These are phyloP conservation scores for Linaria vulgaris DNA, from an alignment of 257 asterid genomes.

Conservation along the genomic window DNA sequence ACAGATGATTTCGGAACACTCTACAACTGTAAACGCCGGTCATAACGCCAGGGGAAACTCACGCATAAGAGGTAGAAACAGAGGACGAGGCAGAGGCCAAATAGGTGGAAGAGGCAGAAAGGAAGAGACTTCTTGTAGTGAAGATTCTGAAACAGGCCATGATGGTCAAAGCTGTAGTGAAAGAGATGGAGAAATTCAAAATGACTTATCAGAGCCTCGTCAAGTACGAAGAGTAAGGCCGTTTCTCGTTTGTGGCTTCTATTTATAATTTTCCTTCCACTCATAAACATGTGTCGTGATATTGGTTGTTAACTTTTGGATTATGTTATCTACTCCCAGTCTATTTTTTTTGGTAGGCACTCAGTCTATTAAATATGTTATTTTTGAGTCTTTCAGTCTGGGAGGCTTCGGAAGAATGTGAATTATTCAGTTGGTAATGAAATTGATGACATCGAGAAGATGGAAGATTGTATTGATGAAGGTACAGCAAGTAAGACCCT, in stretches of 20 bases:
- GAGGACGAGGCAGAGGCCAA: constrained; percentile 33
- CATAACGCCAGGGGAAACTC: constrained; percentile 27
- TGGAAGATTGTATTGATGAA: constrained; percentile 25
- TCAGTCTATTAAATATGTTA: background rate
- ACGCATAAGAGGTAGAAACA: constrained; percentile 32
- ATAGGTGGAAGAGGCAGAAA: constrained; percentile 41
- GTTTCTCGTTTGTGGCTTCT: background rate
- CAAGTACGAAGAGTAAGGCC: constrained; percentile 66
- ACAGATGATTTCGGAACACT: constrained; percentile 22
- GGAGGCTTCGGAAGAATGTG: constrained; percentile 57
- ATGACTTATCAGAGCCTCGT: constrained; percentile 33
- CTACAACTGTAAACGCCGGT: constrained; percentile 25
- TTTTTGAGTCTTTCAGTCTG: constrained; percentile 54
- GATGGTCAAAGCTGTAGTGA: constrained; percentile 34
- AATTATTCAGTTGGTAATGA: constrained; percentile 43
- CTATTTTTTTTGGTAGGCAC: too few species aligned
- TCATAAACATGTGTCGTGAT: too few species aligned
- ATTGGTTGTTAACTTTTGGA: background rate
- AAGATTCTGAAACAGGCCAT: constrained; percentile 33
- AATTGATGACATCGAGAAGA: constrained; percentile 35
- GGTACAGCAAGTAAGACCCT: constrained; percentile 25
- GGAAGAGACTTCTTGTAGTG: constrained; percentile 30
- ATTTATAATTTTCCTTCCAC: background rate
- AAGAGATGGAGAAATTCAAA: constrained; percentile 39
- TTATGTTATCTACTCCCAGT: background rate